These are phyloP conservation scores for Diospyros kaki DNA, from an alignment of 148 eudicot genomes.

Conservation along the genomic window DNA sequence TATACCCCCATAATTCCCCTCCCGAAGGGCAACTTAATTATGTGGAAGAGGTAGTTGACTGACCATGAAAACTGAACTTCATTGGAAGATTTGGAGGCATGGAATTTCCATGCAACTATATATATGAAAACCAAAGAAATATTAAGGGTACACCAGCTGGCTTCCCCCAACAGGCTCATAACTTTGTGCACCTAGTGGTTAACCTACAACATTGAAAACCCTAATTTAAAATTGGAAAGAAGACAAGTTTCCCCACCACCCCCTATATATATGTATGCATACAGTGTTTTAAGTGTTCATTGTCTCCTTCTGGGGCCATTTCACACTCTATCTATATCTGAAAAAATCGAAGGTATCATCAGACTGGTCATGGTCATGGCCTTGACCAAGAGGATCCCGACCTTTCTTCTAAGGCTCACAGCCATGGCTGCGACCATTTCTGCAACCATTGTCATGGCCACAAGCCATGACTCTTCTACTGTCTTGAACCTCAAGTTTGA, in stretches of 20 bases:
- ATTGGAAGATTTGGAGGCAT: no score
- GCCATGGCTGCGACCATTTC: constrained; percentile 51
- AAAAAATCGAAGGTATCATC: no score
- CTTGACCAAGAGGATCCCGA: constrained; percentile 37
- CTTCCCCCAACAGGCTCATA: no score
- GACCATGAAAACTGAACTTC: no score
- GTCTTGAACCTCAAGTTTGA: constrained; percentile 56
- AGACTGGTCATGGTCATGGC: constrained; percentile 21
- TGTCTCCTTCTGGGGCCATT: background rate
- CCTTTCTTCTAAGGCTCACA: constrained; percentile 57
- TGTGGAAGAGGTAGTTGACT: no score
- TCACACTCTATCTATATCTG: background rate
- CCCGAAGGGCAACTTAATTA: no score
- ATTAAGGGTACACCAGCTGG: no score
- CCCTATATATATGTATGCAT: constrained; percentile 1
- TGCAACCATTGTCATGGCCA: constrained; percentile 63
- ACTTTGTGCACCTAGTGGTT: constrained; percentile 11
- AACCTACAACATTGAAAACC: constrained; percentile 10
- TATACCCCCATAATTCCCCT: no score
- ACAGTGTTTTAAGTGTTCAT: background rate
- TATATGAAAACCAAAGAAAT: no score
- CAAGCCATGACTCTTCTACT: constrained; percentile 60
- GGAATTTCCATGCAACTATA: no score
- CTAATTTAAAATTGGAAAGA: constrained; percentile 6
- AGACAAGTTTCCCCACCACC: constrained; percentile 14